Percentiles rank a stretch among this genome's conserved stretches.
Evolutionary conservation across 2,329 filamentous ascomycete genomes (phyloP).

Genomic region (Fusarium burgessii): DNA sequence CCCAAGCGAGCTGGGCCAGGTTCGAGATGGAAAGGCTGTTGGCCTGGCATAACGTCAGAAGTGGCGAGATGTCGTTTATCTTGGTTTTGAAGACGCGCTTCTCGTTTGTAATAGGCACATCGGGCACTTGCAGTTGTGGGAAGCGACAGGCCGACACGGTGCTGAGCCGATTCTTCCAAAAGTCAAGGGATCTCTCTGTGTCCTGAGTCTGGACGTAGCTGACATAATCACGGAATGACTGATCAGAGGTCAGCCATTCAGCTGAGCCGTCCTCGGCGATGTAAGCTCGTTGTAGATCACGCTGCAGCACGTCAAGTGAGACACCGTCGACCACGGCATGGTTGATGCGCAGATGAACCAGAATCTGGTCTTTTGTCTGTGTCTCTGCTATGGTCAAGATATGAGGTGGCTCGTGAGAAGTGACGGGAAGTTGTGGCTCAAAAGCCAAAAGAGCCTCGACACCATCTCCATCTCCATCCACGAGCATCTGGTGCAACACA

Average conservation of each 20-base stretch:
- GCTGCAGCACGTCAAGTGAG: neutral
- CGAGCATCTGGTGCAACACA: neutral
- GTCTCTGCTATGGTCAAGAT: neutral
- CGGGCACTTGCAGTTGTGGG: neutral
- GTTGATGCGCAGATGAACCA: neutral
- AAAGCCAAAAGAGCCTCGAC: neutral
- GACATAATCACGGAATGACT: neutral
- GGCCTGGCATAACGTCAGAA: neutral
- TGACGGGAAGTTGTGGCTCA: neutral
- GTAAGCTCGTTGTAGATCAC: neutral
- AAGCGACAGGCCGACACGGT: neutral
- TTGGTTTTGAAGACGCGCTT: neutral
- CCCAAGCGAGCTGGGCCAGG: neutral
- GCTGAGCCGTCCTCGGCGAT: neutral
- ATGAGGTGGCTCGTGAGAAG: neutral
- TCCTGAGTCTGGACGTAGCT: neutral
- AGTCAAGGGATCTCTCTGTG: neutral
- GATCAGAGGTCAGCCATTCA: neutral
- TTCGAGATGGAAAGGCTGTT: neutral
- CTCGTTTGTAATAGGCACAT: neutral
- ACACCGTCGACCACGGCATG: neutral
- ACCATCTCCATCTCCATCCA: neutral
- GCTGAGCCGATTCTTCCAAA: neutral
- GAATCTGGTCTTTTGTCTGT: neutral
- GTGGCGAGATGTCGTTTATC: neutral